Evolutionary conservation across 73 alveolate species (phyloP).

Genomic region (Paramecium primaurelia): DNA sequence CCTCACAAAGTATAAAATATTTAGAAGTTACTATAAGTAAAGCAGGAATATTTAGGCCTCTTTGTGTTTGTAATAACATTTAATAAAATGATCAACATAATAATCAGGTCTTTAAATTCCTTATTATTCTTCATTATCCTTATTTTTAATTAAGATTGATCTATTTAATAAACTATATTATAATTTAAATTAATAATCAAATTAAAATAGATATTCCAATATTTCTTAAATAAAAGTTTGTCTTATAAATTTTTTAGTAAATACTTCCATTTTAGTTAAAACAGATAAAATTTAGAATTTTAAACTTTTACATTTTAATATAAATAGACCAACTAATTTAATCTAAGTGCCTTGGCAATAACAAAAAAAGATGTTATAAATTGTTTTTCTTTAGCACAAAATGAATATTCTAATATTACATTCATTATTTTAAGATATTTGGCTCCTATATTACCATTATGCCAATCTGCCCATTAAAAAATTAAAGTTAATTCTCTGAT

Average conservation of each 20-base stretch:
- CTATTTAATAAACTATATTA: not conserved
- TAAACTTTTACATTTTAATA: not conserved
- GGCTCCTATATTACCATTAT: slow-evolving; percentile 73
- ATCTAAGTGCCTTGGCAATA: slow-evolving; percentile 53
- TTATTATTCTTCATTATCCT: not conserved
- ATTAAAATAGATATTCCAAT: not conserved
- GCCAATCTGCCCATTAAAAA: slow-evolving; percentile 88
- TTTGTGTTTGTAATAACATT: not conserved
- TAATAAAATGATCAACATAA: not conserved
- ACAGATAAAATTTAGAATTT: slow-evolving; percentile 10
- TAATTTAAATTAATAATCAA: not conserved
- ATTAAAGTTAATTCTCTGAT: slow-evolving; percentile 71
- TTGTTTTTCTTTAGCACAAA: slow-evolving; percentile 19
- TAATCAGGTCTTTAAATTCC: not conserved
- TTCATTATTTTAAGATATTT: slow-evolving; percentile 77
- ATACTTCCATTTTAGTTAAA: slow-evolving; percentile 20
- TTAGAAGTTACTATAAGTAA: not conserved
- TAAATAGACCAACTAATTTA: not conserved
- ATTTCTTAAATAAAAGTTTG: slow-evolving; percentile 47
- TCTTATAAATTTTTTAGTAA: slow-evolving; percentile 48
- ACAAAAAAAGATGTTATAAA: slow-evolving; percentile 45
- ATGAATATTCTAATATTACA: slow-evolving; percentile 37
- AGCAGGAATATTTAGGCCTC: not conserved
- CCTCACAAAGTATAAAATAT: not conserved
- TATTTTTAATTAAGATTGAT: not conserved